Conservation (phyloP, 2,329 filamentous ascomycete species). For the Tetracladium maxilliforme region DNA sequence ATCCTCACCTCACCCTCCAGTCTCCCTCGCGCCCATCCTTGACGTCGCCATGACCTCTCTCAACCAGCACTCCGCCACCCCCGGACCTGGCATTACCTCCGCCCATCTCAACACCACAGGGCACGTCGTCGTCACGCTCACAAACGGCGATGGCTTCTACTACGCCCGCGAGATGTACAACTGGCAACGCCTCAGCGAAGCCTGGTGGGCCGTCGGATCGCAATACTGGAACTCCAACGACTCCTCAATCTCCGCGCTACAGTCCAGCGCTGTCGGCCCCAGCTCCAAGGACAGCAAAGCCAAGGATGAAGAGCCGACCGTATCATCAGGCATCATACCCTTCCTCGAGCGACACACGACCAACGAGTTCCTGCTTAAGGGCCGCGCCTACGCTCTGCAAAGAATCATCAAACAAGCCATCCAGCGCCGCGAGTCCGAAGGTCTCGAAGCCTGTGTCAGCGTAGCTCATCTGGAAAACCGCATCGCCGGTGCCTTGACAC, state of each 20-base stretch:
- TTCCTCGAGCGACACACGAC: conserved; percentile 91
- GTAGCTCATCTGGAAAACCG: conserved; percentile 93
- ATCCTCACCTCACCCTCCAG: conserved; percentile 72
- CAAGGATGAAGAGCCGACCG: conserved; percentile 36
- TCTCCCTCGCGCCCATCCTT: conserved; percentile 77
- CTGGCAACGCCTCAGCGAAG: conserved; percentile 92
- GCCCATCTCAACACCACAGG: conserved; percentile 83
- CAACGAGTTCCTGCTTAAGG: conserved; percentile 79
- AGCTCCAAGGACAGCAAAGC: conserved; percentile 28
- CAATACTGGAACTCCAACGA: conserved; percentile 99
- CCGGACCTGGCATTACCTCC: conserved; percentile 74
- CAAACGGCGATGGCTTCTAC: conserved; percentile 85
- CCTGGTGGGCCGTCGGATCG: conserved; percentile 95
- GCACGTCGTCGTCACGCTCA: conserved; percentile 75
- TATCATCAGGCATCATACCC: conserved; percentile 86
- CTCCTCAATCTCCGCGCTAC: conserved; percentile 68
- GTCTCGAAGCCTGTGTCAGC: conserved; percentile 79
- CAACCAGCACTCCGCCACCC: conserved; percentile 58
- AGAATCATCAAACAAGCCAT: conserved; percentile 81
- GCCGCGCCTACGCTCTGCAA: conserved; percentile 81
- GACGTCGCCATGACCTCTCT: conserved; percentile 74
- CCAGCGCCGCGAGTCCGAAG: conserved; percentile 80
- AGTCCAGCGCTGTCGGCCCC: conserved; percentile 53
- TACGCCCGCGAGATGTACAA: conserved; percentile 76
- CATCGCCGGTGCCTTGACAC: conserved; percentile 71